These are phyloP conservation scores for Pyricularia grisea DNA, from an alignment of 2,329 filamentous ascomycete species.

Conservation along the genomic window DNA sequence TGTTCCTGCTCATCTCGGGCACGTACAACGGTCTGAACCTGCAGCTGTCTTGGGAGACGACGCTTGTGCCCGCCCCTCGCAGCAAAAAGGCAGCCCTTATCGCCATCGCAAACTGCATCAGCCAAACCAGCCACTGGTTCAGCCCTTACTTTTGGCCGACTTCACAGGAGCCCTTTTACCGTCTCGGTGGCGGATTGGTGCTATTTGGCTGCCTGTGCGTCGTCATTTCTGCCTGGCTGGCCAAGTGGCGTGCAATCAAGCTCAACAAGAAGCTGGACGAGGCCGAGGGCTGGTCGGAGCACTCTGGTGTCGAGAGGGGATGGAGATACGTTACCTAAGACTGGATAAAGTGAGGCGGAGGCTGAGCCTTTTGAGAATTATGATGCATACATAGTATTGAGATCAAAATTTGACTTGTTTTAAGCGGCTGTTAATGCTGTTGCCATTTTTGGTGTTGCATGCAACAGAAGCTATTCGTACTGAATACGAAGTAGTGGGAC, in stretches of 20 bases:
- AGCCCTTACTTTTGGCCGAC: slow-evolving; percentile 2
- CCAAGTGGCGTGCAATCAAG: neutral
- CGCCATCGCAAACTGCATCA: slow-evolving; percentile 4
- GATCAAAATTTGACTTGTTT: too few species aligned
- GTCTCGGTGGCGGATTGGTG: neutral
- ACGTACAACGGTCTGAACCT: slow-evolving; percentile 1
- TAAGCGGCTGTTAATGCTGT: too few species aligned
- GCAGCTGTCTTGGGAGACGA: slow-evolving; percentile 3
- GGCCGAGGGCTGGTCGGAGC: slow-evolving; percentile 1
- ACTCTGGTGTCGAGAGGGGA: neutral
- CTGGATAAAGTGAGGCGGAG: neutral
- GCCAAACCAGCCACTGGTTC: slow-evolving; percentile 3
- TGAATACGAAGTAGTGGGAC: too few species aligned
- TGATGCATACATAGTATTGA: neutral
- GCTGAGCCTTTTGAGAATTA: neutral
- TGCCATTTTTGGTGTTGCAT: too few species aligned
- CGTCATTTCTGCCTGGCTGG: neutral
- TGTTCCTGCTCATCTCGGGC: neutral
- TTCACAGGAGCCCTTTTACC: slow-evolving; percentile 1
- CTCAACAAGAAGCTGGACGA: slow-evolving; percentile 2
- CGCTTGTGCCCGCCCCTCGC: neutral
- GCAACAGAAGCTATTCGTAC: too few species aligned
- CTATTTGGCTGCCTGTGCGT: neutral
- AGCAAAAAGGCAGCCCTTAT: slow-evolving; percentile 1
- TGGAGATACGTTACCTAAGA: neutral